Evolutionary conservation across 306 rosid species (phyloP).

Genomic region (Senna tora): DNA sequence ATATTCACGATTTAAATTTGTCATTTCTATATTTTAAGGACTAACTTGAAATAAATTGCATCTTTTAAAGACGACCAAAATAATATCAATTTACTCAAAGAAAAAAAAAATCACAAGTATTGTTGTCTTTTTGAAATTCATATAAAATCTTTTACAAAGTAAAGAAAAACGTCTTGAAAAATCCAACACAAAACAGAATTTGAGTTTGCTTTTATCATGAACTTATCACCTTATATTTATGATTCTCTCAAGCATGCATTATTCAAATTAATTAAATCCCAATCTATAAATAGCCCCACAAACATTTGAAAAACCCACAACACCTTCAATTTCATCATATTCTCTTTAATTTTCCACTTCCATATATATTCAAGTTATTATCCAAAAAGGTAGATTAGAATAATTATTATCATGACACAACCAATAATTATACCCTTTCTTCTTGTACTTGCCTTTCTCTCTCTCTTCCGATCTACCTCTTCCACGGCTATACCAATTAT

Average conservation of each 20-base stretch:
- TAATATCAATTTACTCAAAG: too few species aligned
- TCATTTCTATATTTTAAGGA: too few species aligned
- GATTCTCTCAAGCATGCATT: background rate
- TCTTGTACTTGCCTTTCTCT: background rate
- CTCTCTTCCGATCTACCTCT: constrained; percentile 19
- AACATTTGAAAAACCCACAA: background rate
- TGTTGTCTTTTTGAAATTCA: too few species aligned
- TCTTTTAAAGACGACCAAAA: too few species aligned
- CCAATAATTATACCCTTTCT: background rate
- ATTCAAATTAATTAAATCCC: background rate
- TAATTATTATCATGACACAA: constrained; percentile 30
- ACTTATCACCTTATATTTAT: background rate
- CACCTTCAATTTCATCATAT: background rate
- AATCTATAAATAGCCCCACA: constrained; percentile 32
- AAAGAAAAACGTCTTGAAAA: background rate
- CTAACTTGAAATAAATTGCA: too few species aligned
- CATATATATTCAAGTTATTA: background rate
- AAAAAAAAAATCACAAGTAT: too few species aligned
- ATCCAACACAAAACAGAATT: background rate
- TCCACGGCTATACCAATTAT: background rate
- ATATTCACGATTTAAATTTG: too few species aligned
- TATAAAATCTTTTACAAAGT: too few species aligned
- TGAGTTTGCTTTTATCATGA: background rate
- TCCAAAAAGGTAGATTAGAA: background rate
- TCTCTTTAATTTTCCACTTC: background rate